Evolutionary conservation across 495 filamentous ascomycete genomes (phyloP).

Genomic region (Penicillium egyptiacum): DNA sequence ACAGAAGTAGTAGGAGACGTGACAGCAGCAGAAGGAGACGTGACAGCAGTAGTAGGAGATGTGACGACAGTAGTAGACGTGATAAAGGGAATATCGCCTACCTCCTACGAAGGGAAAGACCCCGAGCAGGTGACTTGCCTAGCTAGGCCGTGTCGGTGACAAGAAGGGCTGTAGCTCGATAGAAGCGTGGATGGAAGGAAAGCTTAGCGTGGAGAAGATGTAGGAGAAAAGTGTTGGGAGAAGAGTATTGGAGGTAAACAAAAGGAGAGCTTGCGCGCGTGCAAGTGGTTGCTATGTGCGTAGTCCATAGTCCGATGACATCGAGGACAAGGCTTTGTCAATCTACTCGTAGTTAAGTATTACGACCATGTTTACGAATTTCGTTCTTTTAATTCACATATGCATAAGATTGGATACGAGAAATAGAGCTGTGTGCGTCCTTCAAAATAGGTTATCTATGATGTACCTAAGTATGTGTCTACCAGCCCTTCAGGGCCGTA

Average conservation of each 20-base stretch:
- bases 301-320: neutral
- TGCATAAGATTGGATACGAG: neutral
- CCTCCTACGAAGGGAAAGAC: neutral
- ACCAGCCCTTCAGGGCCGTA: too few species aligned
- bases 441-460: too few species aligned
- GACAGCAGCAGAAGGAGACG: neutral
- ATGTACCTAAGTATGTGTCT: too few species aligned
- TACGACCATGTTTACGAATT: neutral
- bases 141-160: neutral
- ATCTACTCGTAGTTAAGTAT: neutral
- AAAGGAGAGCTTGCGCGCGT: neutral
- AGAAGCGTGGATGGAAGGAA: neutral
- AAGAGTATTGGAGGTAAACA: neutral
- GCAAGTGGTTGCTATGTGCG: neutral
- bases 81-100: neutral
- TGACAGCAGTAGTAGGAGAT: neutral
- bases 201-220: neutral
- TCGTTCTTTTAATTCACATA: neutral
- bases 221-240: neutral
- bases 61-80: neutral
- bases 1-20: neutral
- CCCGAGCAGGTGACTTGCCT: neutral
- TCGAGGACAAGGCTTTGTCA: neutral
- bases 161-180: neutral
- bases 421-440: neutral